Evolutionary conservation across 805 yeast genomes (phyloP), one percentile per base, ranked within the genome.

Genomic region (Starmera caribaea): DNA sequence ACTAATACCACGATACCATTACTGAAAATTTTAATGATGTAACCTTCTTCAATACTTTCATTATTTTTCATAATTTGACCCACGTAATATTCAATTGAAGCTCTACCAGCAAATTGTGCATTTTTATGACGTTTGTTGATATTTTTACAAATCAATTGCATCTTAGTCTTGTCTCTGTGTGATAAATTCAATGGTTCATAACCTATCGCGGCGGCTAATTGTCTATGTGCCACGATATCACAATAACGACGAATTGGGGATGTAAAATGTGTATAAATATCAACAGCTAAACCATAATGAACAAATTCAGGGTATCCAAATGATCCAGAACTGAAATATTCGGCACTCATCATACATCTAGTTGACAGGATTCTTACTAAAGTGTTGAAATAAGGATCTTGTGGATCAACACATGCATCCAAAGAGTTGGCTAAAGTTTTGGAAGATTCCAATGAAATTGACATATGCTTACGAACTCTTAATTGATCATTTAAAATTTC

Each of bases 261-360:
- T 2, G 99, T 92, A 71, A 89, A 92, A 71, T 92, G 99, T 1
- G 99, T 92, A 62, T 92, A 92, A 35, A 92, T 92, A 50, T 89
- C 97, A 38, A 90, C 88, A 3, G 99, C 99, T 46, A 92, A 71
- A 59, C 99, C 99, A 61, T 92, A 92, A 69, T 92, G 99, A 45
- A 81, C 77, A 68, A 86, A 92, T 47, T 92, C 98, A 12, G 94
- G 79, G 55, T 87, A 86, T 9, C 95, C 84, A 54, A 71, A 86
- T 13, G 83, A 78, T 8, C 99, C 97, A 0, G 96, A 76, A 10
- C 94, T 79, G 65, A 92, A 92, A 57, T 92, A 92, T 58, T 90
- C 97, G 2, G 99, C 99, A 2, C 98, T 96, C 83, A 88, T 86
- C 98, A 92, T 92, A 63, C 97, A 90, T 53, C 99, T 74, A 0